Conservation (phyloP, 345 rosid species). For the Rubroshorea leprosula region DNA sequence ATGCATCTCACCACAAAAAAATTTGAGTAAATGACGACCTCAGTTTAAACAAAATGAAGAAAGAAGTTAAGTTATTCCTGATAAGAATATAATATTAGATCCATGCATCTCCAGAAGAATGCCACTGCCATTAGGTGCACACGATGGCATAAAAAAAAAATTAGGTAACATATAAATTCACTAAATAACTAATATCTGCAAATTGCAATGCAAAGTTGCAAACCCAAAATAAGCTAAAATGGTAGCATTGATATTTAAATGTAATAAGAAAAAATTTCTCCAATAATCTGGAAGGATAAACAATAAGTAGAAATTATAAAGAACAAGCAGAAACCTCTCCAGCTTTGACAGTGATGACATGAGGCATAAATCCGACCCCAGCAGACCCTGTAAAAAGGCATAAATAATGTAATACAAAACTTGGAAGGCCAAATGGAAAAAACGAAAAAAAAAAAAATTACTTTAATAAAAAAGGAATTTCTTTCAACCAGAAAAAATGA, state of each 20-base stretch:
- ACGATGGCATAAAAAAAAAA: too few relatives aligned
- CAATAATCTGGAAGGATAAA: conserved; percentile 4
- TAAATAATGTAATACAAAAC: neutral
- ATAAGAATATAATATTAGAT: too few relatives aligned
- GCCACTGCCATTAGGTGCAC: too few relatives aligned
- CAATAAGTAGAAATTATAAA: conserved; percentile 5
- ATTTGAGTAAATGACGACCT: too few relatives aligned
- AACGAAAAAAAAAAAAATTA: neutral
- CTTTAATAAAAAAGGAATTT: neutral
- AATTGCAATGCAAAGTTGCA: too few relatives aligned
- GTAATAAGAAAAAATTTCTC: neutral
- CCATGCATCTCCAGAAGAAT: too few relatives aligned
- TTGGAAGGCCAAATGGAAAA: neutral
- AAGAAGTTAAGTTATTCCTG: too few relatives aligned
- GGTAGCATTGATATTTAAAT: neutral
- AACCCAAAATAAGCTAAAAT: neutral
- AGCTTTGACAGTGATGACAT: conserved; percentile 55
- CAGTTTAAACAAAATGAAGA: too few relatives aligned
- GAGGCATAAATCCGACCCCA: conserved; percentile 53
- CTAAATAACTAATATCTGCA: too few relatives aligned
- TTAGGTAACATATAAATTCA: too few relatives aligned
- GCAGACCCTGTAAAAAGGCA: conserved; percentile 37
- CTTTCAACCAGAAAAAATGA: neutral
- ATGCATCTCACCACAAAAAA: neutral
- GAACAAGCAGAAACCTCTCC: conserved; percentile 55